Base-by-base conservation (phyloP, 768 basidiomycete species). In the Mrakia frigida region DNA sequence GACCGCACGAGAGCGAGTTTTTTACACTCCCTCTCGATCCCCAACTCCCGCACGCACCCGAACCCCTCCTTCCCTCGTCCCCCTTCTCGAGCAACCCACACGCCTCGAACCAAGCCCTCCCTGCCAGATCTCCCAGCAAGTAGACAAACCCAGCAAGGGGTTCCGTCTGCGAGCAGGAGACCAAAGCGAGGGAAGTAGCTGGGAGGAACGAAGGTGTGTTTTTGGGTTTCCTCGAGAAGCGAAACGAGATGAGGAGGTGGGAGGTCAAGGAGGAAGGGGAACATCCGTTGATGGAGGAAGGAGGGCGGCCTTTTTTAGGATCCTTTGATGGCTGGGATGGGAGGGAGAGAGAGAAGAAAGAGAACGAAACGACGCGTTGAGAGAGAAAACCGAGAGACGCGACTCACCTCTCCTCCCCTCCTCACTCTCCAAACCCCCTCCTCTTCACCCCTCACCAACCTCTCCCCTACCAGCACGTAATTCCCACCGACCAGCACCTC, bases 401-500 rank as follows among this genome's bases (percentile, higher is more conserved):
- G 70, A 63, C 74, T 46, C 71, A 65, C 87, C 92, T 84, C 82
- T 92, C 93, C 86, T 87, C 87, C 83, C 1, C 85, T 81, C 60
- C 76, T 81, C 78, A 56, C 50, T 4, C 11, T 39, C 77, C 71
- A 79, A 83, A 79, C 39, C 5, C 39, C 79, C n/a, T n/a, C n/a
- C n/a, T n/a, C n/a, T 70, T 84, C 85, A 73, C 81, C 83, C 23
- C 87, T 85, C 70, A 92, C 84, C 4, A 87, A 86, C 2, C 86
- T 86, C 72, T 87, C 87, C 61, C 91, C 88, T 70, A 98, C 90
- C 50, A 98, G 82, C 5, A 98, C 83, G 82, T 96, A 97, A 80
- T 92, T 92, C 25, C 93, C 92, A 1, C 94, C 96, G 33, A 98
- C 92, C 52, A 98, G 86, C 0, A 90, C 92, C 79, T 92, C 88